Conservation (phyloP, 2,329 filamentous ascomycete species). For the Teratosphaeria nubilosa region DNA sequence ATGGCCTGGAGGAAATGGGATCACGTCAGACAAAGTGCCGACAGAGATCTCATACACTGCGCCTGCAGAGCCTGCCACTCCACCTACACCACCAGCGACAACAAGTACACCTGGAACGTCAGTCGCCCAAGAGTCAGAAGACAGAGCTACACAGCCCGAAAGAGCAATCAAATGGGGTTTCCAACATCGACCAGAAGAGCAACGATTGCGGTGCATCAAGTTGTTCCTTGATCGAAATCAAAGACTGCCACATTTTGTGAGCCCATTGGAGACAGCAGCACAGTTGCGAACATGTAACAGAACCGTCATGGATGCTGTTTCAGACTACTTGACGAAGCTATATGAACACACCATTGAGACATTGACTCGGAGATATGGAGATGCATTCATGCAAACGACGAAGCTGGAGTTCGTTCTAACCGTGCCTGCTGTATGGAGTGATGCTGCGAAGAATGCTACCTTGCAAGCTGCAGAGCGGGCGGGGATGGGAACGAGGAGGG, state of each 20-base stretch:
- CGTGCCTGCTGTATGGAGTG: conserved; percentile 75
- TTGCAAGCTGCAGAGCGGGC: conserved; percentile 66
- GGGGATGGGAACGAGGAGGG: conserved; percentile 60
- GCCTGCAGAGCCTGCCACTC: not conserved
- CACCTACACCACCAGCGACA: not conserved
- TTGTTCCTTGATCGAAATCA: conserved; percentile 72
- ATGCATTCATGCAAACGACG: conserved; percentile 66
- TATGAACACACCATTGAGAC: conserved; percentile 72
- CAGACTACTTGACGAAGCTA: conserved; percentile 68
- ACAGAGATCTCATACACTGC: conserved; percentile 56
- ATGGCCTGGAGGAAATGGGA: conserved; percentile 74
- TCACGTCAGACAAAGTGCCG: conserved; percentile 80
- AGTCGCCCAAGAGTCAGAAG: not conserved
- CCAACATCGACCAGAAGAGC: conserved; percentile 68
- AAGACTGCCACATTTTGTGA: conserved; percentile 72
- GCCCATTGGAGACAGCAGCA: conserved; percentile 64
- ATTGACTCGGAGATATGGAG: conserved; percentile 62
- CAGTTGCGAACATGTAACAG: conserved; percentile 66
- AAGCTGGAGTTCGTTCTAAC: conserved; percentile 72
- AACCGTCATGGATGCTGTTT: conserved; percentile 68
- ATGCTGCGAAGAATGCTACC: conserved; percentile 76
- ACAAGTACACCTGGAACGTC: not conserved
- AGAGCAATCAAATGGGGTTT: conserved; percentile 61
- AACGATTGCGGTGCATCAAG: conserved; percentile 71
- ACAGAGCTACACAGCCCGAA: conserved; percentile 22